phyloP scores from a whole-genome alignment of 257 asterid genomes.

The Fraxinus anomala region DNA sequence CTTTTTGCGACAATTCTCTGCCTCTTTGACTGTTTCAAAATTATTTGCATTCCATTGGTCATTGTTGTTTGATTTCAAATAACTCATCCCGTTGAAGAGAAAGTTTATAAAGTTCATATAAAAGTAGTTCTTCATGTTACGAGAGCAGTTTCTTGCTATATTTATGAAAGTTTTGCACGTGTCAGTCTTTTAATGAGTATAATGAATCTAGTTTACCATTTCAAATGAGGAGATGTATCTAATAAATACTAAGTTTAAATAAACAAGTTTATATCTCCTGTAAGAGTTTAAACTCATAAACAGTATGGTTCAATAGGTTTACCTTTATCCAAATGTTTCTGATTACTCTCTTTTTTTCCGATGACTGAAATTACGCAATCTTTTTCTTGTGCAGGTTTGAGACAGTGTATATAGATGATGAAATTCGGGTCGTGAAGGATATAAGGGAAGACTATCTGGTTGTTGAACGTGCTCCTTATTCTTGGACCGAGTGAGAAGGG shows the following conservation, averaged over 20 bases:
- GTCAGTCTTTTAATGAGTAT: neutral
- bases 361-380: conserved; percentile 3
- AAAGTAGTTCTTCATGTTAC: neutral
- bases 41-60: neutral
- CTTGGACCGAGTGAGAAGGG: conserved; percentile 71
- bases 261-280: no score
- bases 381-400: conserved; percentile 62
- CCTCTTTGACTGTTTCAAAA: neutral
- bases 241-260: neutral
- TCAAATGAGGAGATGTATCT: neutral
- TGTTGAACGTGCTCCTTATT: conserved; percentile 87
- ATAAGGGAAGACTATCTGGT: conserved; percentile 79
- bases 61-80: neutral
- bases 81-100: neutral
- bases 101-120: no score
- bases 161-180: neutral
- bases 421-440: conserved; percentile 90
- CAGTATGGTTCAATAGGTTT: neutral
- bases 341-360: neutral
- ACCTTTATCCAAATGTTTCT: neutral
- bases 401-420: conserved; percentile 76
- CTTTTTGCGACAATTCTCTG: neutral
- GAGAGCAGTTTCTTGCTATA: neutral
- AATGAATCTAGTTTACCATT: neutral
- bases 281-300: neutral